phyloP scores from a whole-genome alignment of 2,329 filamentous ascomycete species.

The Colletotrichum sp. region DNA sequence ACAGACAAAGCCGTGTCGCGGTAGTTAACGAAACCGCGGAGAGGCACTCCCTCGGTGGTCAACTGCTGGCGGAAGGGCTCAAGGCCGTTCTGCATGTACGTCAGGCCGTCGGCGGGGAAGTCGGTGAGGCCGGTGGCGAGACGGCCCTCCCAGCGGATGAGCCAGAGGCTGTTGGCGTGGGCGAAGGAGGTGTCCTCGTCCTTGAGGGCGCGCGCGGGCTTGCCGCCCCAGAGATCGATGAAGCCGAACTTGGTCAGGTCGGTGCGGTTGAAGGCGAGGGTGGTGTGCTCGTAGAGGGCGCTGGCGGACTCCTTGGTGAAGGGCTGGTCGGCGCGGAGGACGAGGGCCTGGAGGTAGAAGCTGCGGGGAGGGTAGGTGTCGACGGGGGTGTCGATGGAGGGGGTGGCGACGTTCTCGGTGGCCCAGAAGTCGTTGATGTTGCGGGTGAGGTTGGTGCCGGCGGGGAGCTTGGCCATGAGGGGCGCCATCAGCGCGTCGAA shows the following conservation, averaged over 20 bases:
- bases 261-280: slow-evolving; percentile 19
- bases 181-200: slow-evolving; percentile 38
- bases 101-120: slow-evolving; percentile 52
- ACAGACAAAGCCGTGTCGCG: slow-evolving; percentile 14
- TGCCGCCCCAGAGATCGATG: slow-evolving; percentile 22
- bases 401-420: slow-evolving; percentile 18
- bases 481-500: slow-evolving; percentile 19
- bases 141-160: slow-evolving; percentile 32
- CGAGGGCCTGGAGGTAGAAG: slow-evolving; percentile 22
- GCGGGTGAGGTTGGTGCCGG: slow-evolving; percentile 6
- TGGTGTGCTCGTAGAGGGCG: slow-evolving; percentile 12
- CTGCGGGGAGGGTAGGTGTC: slow-evolving; percentile 16
- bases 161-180: slow-evolving; percentile 44
- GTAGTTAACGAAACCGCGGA: slow-evolving; percentile 23
- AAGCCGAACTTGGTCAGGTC: slow-evolving; percentile 20
- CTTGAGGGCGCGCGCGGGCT: slow-evolving; percentile 32
- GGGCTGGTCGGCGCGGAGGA: slow-evolving; percentile 18
- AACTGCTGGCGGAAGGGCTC: slow-evolving; percentile 21
- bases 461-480: slow-evolving; percentile 11
- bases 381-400: slow-evolving; percentile 8
- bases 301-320: slow-evolving; percentile 14
- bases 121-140: slow-evolving; percentile 44
- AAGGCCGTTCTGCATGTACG: slow-evolving; percentile 50
- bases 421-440: slow-evolving; percentile 20
- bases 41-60: not conserved